These are phyloP conservation scores for Arachnopeziza araneosa DNA, from an alignment of 2,329 filamentous ascomycete genomes.

Conservation along the genomic window DNA sequence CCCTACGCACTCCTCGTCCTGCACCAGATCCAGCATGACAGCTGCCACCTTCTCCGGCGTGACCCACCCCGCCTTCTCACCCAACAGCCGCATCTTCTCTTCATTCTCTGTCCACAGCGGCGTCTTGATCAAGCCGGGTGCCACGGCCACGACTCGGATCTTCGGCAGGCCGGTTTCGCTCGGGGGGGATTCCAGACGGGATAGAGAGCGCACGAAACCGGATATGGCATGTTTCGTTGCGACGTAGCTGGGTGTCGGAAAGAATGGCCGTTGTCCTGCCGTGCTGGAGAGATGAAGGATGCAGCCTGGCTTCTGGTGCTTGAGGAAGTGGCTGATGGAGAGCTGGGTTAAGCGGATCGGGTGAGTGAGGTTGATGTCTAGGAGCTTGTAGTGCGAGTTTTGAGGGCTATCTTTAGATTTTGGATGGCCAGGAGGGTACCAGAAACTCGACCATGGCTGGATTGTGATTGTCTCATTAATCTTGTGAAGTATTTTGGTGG, in stretches of 20 bases:
- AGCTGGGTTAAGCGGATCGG: constrained; percentile 46
- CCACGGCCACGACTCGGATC: constrained; percentile 38
- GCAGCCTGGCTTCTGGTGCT: constrained; percentile 14
- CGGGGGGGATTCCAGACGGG: constrained; percentile 17
- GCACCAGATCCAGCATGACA: constrained; percentile 37
- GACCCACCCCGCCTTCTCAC: constrained; percentile 10
- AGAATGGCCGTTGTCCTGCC: constrained; percentile 35
- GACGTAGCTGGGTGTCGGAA: constrained; percentile 39
- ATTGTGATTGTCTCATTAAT: too few species aligned
- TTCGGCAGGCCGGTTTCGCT: not conserved
- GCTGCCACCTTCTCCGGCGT: constrained; percentile 33
- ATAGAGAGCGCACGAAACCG: constrained; percentile 37
- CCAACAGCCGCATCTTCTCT: too few species aligned
- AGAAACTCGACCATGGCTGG: too few species aligned
- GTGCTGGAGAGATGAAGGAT: constrained; percentile 41
- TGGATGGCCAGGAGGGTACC: too few species aligned
- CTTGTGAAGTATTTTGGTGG: too few species aligned
- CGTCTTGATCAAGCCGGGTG: constrained; percentile 36
- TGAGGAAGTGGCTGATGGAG: constrained; percentile 41
- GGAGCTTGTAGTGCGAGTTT: constrained; percentile 30
- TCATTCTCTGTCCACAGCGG: constrained; percentile 13
- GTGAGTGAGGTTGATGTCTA: constrained; percentile 47
- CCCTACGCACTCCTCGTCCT: constrained; percentile 30
- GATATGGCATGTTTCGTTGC: constrained; percentile 43
- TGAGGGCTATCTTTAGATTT: too few species aligned